Evolutionary conservation across 495 filamentous ascomycete genomes (phyloP).

Genomic region (Sordaria brevicollis): DNA sequence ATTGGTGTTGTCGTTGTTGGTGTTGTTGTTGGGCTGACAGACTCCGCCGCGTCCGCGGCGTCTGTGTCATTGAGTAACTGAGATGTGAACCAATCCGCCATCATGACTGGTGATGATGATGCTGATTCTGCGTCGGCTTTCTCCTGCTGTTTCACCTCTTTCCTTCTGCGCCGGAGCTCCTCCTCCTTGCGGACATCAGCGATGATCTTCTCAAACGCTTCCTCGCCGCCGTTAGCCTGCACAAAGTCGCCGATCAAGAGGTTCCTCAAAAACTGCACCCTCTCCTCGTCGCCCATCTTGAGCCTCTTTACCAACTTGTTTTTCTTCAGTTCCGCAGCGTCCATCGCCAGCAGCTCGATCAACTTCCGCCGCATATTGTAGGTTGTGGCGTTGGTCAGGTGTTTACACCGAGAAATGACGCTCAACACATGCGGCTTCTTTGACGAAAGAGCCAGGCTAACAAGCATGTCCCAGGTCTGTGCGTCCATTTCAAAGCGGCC

Average conservation of each 20-base stretch:
- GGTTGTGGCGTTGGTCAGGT: constrained; percentile 4
- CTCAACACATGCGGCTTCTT: constrained; percentile 24
- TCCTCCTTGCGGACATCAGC: background rate
- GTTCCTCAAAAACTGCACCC: background rate
- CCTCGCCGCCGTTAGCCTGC: background rate
- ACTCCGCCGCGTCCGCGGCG: background rate
- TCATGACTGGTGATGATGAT: too few species aligned
- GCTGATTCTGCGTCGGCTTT: background rate
- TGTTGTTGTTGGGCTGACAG: background rate
- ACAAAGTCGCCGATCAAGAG: constrained; percentile 1
- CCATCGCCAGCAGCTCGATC: background rate
- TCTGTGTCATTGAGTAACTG: too few species aligned
- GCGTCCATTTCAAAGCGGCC: constrained; percentile 4
- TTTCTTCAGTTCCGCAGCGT: background rate
- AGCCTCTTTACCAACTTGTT: background rate
- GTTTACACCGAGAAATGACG: constrained; percentile 29
- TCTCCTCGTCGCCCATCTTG: background rate
- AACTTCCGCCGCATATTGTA: constrained; percentile 10
- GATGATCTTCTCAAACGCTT: background rate
- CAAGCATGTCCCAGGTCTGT: constrained; percentile 20
- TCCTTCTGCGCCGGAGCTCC: background rate
- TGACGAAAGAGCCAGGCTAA: constrained; percentile 17
- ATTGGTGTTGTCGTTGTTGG: background rate
- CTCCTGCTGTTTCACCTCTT: background rate
- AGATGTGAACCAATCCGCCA: background rate